A percentile compares a stretch with the other conserved stretches of the same genome.
These are phyloP conservation scores for Coemansia sp. DNA, from an alignment of 192 early-diverging fungal species.

Conservation along the genomic window DNA sequence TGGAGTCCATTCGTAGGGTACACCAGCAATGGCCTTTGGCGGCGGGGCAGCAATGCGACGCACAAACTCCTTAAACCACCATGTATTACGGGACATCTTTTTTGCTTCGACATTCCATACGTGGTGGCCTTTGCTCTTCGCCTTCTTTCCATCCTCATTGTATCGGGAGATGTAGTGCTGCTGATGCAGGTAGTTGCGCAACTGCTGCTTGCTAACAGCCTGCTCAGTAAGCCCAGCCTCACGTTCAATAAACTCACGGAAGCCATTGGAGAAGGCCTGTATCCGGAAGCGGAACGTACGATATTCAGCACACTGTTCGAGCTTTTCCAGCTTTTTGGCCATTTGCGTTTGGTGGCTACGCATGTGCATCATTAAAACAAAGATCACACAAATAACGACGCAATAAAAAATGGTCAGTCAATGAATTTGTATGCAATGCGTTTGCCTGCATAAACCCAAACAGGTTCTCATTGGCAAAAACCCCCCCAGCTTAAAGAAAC, in stretches of 20 bases:
- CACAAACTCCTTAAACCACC: constrained; percentile 73
- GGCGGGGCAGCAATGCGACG: constrained; percentile 69
- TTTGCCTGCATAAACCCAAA: too few relatives aligned
- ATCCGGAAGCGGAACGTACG: constrained; percentile 85
- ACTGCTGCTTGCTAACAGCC: constrained; percentile 61
- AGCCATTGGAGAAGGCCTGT: constrained; percentile 75
- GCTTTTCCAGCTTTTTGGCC: constrained; percentile 73
- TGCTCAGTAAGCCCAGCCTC: constrained; percentile 63
- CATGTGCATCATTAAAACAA: not conserved
- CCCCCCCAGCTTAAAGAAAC: too few relatives aligned
- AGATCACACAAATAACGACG: too few relatives aligned
- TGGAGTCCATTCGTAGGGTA: constrained; percentile 66
- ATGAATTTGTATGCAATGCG: too few relatives aligned
- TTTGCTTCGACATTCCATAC: constrained; percentile 83
- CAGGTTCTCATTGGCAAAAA: too few relatives aligned
- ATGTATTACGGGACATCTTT: constrained; percentile 62
- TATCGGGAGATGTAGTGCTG: constrained; percentile 76
- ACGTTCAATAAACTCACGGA: constrained; percentile 64
- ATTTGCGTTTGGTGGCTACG: constrained; percentile 71
- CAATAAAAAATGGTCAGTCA: too few relatives aligned
- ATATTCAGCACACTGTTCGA: constrained; percentile 70
- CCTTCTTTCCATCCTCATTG: constrained; percentile 78
- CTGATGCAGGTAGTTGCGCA: constrained; percentile 72
- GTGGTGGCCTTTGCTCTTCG: constrained; percentile 76
- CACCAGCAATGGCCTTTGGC: constrained; percentile 63